Evolutionary conservation across 306 rosid species (phyloP).

Genomic region (Cercis canadensis): DNA sequence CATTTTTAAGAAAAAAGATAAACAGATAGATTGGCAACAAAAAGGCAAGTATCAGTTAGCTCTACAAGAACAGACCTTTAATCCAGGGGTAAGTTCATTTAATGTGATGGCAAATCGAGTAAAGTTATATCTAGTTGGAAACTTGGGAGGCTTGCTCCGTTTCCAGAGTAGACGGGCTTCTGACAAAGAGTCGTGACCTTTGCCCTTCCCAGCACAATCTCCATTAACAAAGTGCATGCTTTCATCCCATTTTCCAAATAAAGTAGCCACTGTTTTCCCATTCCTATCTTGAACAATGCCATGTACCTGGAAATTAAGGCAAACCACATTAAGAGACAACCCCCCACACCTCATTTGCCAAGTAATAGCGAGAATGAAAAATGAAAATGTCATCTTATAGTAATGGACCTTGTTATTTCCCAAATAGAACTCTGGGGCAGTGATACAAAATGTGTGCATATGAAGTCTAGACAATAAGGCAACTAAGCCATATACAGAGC

Average conservation of each 20-base stretch:
- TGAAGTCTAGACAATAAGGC: constrained; percentile 8
- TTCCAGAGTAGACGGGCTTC: constrained; percentile 88
- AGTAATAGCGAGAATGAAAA: constrained; percentile 3
- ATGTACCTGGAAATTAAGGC: constrained; percentile 65
- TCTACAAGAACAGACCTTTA: constrained; percentile 75
- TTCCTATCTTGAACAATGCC: constrained; percentile 83
- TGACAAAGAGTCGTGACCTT: constrained; percentile 76
- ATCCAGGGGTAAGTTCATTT: constrained; percentile 87
- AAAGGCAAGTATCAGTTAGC: constrained; percentile 26
- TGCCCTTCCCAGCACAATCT: constrained; percentile 81
- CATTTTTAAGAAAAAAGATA: not conserved
- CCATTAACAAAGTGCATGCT: constrained; percentile 88
- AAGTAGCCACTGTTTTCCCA: constrained; percentile 85
- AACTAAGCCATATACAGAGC: constrained; percentile 24
- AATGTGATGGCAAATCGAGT: constrained; percentile 95
- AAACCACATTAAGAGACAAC: constrained; percentile 21
- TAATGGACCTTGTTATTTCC: constrained; percentile 18
- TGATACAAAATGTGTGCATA: constrained; percentile 16
- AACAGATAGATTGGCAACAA: constrained; percentile 18
- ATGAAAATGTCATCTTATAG: constrained; percentile 5
- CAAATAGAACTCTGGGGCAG: not conserved
- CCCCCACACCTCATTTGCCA: constrained; percentile 14
- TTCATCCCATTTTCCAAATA: constrained; percentile 99
- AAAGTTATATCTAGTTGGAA: constrained; percentile 88
- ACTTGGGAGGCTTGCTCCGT: constrained; percentile 80